Percentiles rank a stretch among this genome's conserved stretches.
Evolutionary conservation across 73 alveolate species (phyloP).

Genomic region (Urostyla sp.): DNA sequence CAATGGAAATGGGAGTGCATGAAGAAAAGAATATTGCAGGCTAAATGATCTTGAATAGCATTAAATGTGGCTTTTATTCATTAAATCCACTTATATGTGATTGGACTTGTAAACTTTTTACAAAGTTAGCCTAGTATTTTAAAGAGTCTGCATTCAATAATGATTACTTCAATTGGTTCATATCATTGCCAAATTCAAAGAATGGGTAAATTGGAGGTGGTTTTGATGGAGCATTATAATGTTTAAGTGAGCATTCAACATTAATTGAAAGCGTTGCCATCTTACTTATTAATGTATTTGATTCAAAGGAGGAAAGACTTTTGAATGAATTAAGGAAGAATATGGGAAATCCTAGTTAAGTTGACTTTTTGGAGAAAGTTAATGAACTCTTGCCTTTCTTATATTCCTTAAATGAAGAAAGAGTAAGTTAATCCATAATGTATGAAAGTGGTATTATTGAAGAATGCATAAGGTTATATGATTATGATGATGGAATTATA

Average conservation of each 20-base stretch:
- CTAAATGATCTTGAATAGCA: conserved; percentile 15
- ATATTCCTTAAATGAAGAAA: neutral
- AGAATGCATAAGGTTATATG: neutral
- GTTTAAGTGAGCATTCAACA: conserved; percentile 48
- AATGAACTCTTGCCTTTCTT: conserved; percentile 27
- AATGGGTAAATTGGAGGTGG: conserved; percentile 65
- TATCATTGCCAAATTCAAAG: conserved; percentile 10
- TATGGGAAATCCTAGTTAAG: neutral
- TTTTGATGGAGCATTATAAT: conserved; percentile 49
- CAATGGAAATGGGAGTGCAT: conserved; percentile 7
- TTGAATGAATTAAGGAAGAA: conserved; percentile 16
- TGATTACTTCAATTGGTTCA: conserved; percentile 33
- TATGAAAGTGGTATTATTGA: conserved; percentile 21
- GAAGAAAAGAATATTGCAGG: conserved; percentile 7
- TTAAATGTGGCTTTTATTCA: conserved; percentile 56
- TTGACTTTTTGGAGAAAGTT: neutral
- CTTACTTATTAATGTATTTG: conserved; percentile 1
- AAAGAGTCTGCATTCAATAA: neutral
- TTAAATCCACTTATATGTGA: conserved; percentile 18
- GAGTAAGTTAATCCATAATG: neutral
- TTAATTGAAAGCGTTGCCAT: conserved; percentile 24
- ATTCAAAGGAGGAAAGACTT: neutral
- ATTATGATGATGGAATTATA: neutral
- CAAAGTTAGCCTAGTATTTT: conserved; percentile 26
- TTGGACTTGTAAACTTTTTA: conserved; percentile 28